A percentile compares a stretch with the other conserved stretches of the same genome.
Evolutionary conservation across 2,329 filamentous ascomycete genomes (phyloP).

Genomic region (Ampelomyces quisqualis): DNA sequence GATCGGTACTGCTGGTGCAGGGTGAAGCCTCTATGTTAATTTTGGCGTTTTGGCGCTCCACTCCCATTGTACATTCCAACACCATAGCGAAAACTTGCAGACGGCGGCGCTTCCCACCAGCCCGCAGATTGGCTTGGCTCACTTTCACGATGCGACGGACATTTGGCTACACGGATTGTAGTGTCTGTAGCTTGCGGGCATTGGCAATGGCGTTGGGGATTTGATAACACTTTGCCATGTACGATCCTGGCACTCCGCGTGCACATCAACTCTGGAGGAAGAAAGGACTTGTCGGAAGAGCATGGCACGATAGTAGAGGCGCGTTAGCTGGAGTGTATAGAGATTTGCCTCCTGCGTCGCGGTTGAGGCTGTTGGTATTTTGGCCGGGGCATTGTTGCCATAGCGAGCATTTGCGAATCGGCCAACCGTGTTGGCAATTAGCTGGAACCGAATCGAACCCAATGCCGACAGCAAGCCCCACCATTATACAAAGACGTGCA

Average conservation of each 20-base stretch:
- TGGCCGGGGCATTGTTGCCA: background rate
- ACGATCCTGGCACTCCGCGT: conserved; percentile 5
- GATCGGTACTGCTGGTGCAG: conserved; percentile 42
- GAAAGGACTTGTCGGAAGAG: background rate
- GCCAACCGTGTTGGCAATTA: background rate
- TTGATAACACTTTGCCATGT: conserved; percentile 12
- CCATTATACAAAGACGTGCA: no score
- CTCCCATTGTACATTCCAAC: conserved; percentile 13
- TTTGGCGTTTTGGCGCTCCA: conserved; percentile 28
- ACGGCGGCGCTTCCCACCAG: conserved; percentile 10
- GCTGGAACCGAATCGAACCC: background rate
- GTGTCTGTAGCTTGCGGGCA: conserved; percentile 8
- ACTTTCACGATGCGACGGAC: background rate
- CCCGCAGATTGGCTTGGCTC: conserved; percentile 11
- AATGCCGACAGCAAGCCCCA: background rate
- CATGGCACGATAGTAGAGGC: background rate
- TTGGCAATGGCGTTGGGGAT: conserved; percentile 28
- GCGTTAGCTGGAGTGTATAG: no score
- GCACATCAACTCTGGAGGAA: no score
- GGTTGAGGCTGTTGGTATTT: background rate
- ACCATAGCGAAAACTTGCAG: conserved; percentile 13
- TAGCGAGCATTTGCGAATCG: background rate
- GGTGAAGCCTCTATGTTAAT: conserved; percentile 17
- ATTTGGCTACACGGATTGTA: background rate
- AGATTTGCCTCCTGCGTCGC: no score